A percentile compares a stretch with the other conserved stretches of the same genome.
These are phyloP conservation scores for Phaeomoniella chlamydospora DNA, from an alignment of 2,329 filamentous ascomycete species.

Conservation along the genomic window DNA sequence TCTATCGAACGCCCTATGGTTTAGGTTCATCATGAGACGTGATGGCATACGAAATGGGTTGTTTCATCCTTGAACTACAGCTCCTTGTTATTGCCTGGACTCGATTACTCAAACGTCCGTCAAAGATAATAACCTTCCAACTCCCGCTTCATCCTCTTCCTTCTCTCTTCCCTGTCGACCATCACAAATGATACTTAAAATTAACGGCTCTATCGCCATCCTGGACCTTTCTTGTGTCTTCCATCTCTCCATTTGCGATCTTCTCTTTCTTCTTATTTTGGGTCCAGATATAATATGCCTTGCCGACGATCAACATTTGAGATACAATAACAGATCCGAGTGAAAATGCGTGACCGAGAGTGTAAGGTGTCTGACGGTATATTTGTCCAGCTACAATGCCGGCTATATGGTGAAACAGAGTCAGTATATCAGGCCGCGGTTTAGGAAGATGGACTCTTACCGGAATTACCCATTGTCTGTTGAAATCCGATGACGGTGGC, in stretches of 20 bases:
- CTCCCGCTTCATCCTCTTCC: slow-evolving; percentile 4
- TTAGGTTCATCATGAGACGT: too few relatives aligned
- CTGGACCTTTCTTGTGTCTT: slow-evolving; percentile 29
- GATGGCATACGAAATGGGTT: too few relatives aligned
- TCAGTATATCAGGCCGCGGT: too few relatives aligned
- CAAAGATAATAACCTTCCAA: too few relatives aligned
- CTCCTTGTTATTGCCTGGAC: too few relatives aligned
- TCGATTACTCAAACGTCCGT: too few relatives aligned
- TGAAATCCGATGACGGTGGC: slow-evolving; percentile 32
- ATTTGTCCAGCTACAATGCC: slow-evolving; percentile 5
- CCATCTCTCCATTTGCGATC: slow-evolving; percentile 24
- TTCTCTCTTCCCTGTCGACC: slow-evolving; percentile 4
- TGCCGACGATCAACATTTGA: slow-evolving; percentile 21
- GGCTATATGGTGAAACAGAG: too few relatives aligned
- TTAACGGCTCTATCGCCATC: slow-evolving; percentile 33
- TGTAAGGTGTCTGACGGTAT: slow-evolving; percentile 18
- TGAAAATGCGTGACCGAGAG: slow-evolving; percentile 21
- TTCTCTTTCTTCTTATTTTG: slow-evolving; percentile 25
- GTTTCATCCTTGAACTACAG: too few relatives aligned
- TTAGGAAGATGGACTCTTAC: too few relatives aligned
- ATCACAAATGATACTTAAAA: slow-evolving; percentile 28
- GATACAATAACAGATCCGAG: slow-evolving; percentile 19
- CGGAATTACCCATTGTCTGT: slow-evolving; percentile 33
- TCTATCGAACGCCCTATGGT: too few relatives aligned
- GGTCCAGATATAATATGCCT: slow-evolving; percentile 27